Base-by-base conservation (phyloP, 1,284 basidiomycete genomes). In the Leccinum griseonigrum region DNA sequence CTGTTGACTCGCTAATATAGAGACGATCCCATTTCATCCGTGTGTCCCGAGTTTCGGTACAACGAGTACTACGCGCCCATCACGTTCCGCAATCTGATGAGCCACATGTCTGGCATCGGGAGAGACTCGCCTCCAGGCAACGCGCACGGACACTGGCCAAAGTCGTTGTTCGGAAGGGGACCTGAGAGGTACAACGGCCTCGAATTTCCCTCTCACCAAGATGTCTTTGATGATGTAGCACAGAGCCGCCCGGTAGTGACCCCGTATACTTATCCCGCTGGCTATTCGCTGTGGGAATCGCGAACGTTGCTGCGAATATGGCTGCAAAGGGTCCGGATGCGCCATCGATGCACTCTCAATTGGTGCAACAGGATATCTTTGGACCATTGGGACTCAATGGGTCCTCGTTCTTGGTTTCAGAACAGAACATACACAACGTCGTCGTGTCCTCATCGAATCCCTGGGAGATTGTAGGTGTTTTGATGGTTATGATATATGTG, bases 101-200 rank as follows among this genome's bases (percentile, higher is more conserved):
- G 73, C 58, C 82, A 84, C 65, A 75, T 81, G 67, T 77, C 78
- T 28, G 81, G 83, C 9, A 68, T 83, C 14, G 81, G 81, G 4
- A 69, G 77, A 40, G 81, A 83, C 63, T 79, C 77, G 68, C 81
- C 83, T 57, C 73, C 77, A 4, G 67, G 72, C 1, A 71, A 76
- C 31, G 71, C 78, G n/a, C 64, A 60, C 2, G 69, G 75, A 40
- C 56, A 69, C 53, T 83, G 81, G 80, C 81, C 76, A 6, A 52
- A 71, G 16, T 65, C 67, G 8, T 32, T 71, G 34, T 54, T 66
- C 5, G 74, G 74, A 31, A 53, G 59, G 14, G 74, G 74, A 3
- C 73, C 71, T 3, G 71, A 69, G 8, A 63, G 59, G 6, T 65
- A 62, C 38, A 76, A 75, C 56, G 69, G 68, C 57, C 69, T 70